Evolutionary conservation across 2,329 filamentous ascomycete genomes (phyloP), one percentile per base, ranked within the genome.

Genomic region (Hortaea sp.): DNA sequence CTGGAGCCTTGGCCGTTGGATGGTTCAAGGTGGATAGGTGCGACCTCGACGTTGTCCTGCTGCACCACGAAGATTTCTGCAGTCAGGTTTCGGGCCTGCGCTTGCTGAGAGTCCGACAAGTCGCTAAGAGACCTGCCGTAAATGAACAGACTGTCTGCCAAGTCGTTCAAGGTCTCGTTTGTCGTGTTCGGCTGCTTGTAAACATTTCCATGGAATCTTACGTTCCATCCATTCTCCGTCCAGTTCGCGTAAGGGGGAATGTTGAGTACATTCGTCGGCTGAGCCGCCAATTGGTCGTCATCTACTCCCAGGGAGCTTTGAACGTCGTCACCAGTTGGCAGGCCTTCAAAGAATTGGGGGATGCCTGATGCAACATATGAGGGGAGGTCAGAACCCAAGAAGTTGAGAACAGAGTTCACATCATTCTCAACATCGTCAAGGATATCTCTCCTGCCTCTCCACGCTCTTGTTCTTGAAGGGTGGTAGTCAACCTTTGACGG

Each of bases 191-290:
- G 85, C 51, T 84, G 76, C 63, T 88, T 88, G 72, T 82, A 89
- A n/a, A 88, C 81, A 57, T 88, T 88, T 54, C 85, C 85, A 53
- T 84, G 85, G 51, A 88, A 78, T 29, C 84, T 75, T 3, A 88
- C 73, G 51, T 81, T 86, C 85, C 85, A 89, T 31, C 82, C 82
- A 48, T 79, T 66, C n/a, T 81, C 71, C 1, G 85, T 88, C 79
- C 82, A 89, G 53, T 89, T 89, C 7, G 45, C 45, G 37, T 47
- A 47, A 5, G 45, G 45, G 45, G 43, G 41, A 6, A 88, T 61
- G 52, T 87, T 88, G 49, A 88, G 65, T 4, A 84, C 82, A 51
- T 85, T 75, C 0, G 83, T 86, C 0, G 84, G 84, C 46, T 74
- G 68, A 2, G 82, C 79, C 41, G 67, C 72, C 34, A 87, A 61